Evolutionary conservation across 2,329 filamentous ascomycete genomes (phyloP).

Genomic region (Verticillium longisporum): DNA sequence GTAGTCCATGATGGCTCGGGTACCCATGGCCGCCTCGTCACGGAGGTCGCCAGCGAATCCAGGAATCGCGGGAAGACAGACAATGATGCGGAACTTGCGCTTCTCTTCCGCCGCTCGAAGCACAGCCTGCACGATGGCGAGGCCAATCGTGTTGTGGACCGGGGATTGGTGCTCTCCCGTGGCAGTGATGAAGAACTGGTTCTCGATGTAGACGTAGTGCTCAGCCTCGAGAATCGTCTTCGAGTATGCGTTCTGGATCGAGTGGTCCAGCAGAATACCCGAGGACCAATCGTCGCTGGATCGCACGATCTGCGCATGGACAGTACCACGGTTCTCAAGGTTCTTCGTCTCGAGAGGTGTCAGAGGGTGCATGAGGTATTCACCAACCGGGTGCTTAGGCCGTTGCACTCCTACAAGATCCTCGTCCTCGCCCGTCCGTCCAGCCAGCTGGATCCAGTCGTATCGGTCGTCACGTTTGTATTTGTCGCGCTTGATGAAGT

Average conservation of each 20-base stretch:
- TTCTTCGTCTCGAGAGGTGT: constrained; percentile 61
- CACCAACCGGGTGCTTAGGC: constrained; percentile 81
- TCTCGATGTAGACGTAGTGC: constrained; percentile 96
- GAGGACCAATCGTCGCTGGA: constrained; percentile 92
- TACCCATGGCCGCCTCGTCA: constrained; percentile 76
- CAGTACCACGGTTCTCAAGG: constrained; percentile 59
- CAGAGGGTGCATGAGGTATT: constrained; percentile 77
- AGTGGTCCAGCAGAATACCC: constrained; percentile 77
- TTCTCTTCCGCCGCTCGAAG: constrained; percentile 73
- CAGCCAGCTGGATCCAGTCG: constrained; percentile 78
- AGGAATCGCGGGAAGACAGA: constrained; percentile 84
- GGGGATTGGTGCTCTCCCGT: constrained; percentile 83
- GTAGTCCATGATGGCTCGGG: constrained; percentile 95
- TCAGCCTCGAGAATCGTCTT: constrained; percentile 82
- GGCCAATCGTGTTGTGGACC: constrained; percentile 81
- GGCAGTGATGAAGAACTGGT: constrained; percentile 96
- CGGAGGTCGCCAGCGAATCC: constrained; percentile 90
- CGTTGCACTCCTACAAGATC: constrained; percentile 83
- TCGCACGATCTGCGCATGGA: constrained; percentile 79
- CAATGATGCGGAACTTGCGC: constrained; percentile 84
- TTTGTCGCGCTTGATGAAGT: constrained; percentile 94
- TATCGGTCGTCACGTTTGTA: constrained; percentile 83
- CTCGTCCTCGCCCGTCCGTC: constrained; percentile 70
- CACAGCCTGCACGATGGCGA: constrained; percentile 84
- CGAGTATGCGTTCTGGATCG: constrained; percentile 80